A percentile compares a stretch with the other conserved stretches of the same genome.
phyloP scores from a whole-genome alignment of 78 protist genomes.

The Speleostelium caveatum region DNA sequence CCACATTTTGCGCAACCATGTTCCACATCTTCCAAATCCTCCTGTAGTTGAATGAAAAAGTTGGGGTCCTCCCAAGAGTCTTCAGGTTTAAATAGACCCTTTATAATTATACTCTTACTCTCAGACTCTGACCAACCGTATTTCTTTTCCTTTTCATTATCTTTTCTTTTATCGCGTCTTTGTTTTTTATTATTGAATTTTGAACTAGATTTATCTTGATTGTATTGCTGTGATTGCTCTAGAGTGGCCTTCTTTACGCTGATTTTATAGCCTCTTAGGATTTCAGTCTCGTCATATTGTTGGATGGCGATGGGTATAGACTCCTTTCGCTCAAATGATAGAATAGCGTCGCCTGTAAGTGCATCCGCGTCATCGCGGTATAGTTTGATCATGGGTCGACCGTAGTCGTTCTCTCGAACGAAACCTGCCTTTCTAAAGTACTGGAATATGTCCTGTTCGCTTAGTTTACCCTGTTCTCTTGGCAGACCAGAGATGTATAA shows the following conservation, averaged over 20 bases:
- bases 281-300: slow-evolving; percentile 68
- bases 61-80: slow-evolving; percentile 55
- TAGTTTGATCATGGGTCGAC: slow-evolving; percentile 23
- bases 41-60: slow-evolving; percentile 58
- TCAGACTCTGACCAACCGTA: slow-evolving; percentile 74
- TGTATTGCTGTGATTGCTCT: slow-evolving; percentile 17
- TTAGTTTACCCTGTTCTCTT: neutral
- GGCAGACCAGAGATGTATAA: slow-evolving; percentile 31
- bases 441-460: slow-evolving; percentile 4
- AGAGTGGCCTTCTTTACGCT: slow-evolving; percentile 43
- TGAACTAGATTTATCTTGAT: neutral
- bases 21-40: slow-evolving; percentile 59
- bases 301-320: slow-evolving; percentile 65
- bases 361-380: neutral
- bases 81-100: slow-evolving; percentile 34
- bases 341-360: slow-evolving; percentile 28
- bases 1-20: slow-evolving; percentile 79
- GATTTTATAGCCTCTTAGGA: slow-evolving; percentile 16
- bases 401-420: slow-evolving; percentile 3
- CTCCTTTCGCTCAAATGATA: slow-evolving; percentile 64
- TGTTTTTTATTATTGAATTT: neutral
- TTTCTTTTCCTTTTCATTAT: slow-evolving; percentile 1
- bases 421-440: slow-evolving; percentile 47
- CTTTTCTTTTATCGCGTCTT: slow-evolving; percentile 13
- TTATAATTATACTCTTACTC: slow-evolving; percentile 36